A percentile compares a stretch with the other conserved stretches of the same genome.
These are phyloP conservation scores for Rhizopogon vinicolor DNA, from an alignment of 768 basidiomycete species.

Conservation along the genomic window DNA sequence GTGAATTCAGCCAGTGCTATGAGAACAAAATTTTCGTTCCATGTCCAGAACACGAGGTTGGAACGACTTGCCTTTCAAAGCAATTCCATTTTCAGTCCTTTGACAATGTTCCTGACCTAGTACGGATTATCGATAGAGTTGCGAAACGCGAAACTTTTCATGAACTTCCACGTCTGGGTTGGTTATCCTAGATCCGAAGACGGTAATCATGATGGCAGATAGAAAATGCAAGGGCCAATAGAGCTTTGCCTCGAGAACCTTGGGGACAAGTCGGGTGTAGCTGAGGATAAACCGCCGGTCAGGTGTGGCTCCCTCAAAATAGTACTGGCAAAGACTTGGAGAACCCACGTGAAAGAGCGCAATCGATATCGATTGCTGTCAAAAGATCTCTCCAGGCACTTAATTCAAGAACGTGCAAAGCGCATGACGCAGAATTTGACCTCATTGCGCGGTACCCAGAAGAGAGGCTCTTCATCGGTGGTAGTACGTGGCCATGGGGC, in stretches of 20 bases:
- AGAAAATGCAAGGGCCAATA: background rate
- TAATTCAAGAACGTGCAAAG: no score
- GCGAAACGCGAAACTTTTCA: slow-evolving; percentile 4
- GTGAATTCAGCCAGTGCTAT: background rate
- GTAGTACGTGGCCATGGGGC: background rate
- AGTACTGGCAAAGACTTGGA: background rate
- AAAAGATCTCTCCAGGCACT: background rate
- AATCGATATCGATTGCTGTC: background rate
- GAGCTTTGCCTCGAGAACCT: background rate
- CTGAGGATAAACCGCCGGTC: background rate
- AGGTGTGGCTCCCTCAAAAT: background rate
- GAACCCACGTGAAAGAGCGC: background rate
- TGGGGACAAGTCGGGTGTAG: background rate
- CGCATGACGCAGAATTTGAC: background rate
- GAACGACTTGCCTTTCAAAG: slow-evolving; percentile 5
- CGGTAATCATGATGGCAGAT: background rate
- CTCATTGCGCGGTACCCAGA: background rate
- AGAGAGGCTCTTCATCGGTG: background rate
- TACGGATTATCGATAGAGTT: slow-evolving; percentile 4
- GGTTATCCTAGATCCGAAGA: slow-evolving; percentile 13
- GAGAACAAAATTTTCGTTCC: slow-evolving; percentile 9
- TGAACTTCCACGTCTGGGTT: background rate
- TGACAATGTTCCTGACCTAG: background rate
- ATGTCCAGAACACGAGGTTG: slow-evolving; percentile 24
- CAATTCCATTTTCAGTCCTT: slow-evolving; percentile 5